These are phyloP conservation scores for Colletotrichum destructivum DNA, from an alignment of 2,329 filamentous ascomycete genomes.

Conservation along the genomic window DNA sequence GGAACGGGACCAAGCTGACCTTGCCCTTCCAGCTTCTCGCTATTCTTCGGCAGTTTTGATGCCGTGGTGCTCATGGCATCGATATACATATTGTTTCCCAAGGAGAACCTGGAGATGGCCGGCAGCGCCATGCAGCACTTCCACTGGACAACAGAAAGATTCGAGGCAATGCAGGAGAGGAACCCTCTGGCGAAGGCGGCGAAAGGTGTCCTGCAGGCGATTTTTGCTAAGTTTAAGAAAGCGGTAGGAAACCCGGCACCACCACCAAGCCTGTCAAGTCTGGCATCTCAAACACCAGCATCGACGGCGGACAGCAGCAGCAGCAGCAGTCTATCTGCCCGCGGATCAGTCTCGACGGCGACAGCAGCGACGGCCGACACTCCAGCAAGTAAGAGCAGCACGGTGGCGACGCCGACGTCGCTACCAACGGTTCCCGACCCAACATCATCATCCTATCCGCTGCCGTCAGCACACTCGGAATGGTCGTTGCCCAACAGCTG, in stretches of 20 bases:
- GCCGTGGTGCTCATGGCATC: slow-evolving; percentile 73
- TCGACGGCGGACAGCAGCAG: slow-evolving; percentile 41
- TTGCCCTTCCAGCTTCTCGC: slow-evolving; percentile 57
- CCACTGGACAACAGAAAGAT: slow-evolving; percentile 72
- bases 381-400: slow-evolving; percentile 42
- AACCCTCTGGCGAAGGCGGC: slow-evolving; percentile 70
- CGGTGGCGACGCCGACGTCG: slow-evolving; percentile 39
- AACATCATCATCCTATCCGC: slow-evolving; percentile 33
- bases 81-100: slow-evolving; percentile 73
- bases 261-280: slow-evolving; percentile 37
- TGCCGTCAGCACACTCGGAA: slow-evolving; percentile 37
- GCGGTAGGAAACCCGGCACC: slow-evolving; percentile 56
- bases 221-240: slow-evolving; percentile 68
- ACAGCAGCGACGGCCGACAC: slow-evolving; percentile 37
- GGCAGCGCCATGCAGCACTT: slow-evolving; percentile 68
- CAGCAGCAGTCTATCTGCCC: slow-evolving; percentile 36
- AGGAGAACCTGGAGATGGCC: slow-evolving; percentile 66
- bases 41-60: slow-evolving; percentile 77
- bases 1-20: background rate
- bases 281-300: slow-evolving; percentile 37
- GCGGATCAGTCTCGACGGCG: slow-evolving; percentile 38
- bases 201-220: slow-evolving; percentile 68
- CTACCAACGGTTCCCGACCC: slow-evolving; percentile 47
- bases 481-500: slow-evolving; percentile 62
- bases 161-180: slow-evolving; percentile 68